A percentile compares a stretch with the other conserved stretches of the same genome.
These are phyloP conservation scores for Cyathus striatus DNA, from an alignment of 768 basidiomycete genomes.

Conservation along the genomic window DNA sequence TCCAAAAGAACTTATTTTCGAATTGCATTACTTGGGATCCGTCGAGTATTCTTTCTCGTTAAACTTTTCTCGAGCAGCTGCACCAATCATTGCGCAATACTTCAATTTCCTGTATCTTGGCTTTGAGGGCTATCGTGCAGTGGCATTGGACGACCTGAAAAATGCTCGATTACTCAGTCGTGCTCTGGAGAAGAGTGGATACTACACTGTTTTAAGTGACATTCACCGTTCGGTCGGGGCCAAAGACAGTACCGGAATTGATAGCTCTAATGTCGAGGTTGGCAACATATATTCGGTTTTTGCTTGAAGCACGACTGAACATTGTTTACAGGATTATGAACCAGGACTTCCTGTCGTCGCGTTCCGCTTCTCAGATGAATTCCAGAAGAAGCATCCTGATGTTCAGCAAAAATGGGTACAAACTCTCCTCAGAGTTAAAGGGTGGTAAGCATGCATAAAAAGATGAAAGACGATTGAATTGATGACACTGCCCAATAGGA, in stretches of 20 bases:
- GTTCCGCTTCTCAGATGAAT: conserved; percentile 57
- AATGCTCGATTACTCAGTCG: conserved; percentile 63
- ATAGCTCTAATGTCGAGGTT: conserved; percentile 59
- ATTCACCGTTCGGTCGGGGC: conserved; percentile 42
- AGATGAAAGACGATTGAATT: neutral
- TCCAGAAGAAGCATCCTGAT: conserved; percentile 49
- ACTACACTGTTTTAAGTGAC: conserved; percentile 48
- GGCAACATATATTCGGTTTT: conserved; percentile 4
- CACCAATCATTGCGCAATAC: conserved; percentile 59
- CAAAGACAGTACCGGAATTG: conserved; percentile 23
- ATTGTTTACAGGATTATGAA: conserved; percentile 35
- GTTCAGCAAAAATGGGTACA: conserved; percentile 61
- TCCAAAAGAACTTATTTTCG: conserved; percentile 70
- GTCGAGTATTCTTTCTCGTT: conserved; percentile 74
- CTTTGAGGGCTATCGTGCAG: conserved; percentile 47
- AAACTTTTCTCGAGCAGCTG: conserved; percentile 59
- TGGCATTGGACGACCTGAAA: conserved; percentile 45
- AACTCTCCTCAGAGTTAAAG: conserved; percentile 40
- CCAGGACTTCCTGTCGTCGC: conserved; percentile 63
- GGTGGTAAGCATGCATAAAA: conserved; percentile 41
- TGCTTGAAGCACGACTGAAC: conserved; percentile 10
- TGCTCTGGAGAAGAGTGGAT: conserved; percentile 52
- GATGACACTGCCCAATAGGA: conserved; percentile 23
- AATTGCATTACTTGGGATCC: conserved; percentile 53
- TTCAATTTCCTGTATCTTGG: conserved; percentile 63